Percentiles rank a stretch among this genome's conserved stretches.
Conservation (phyloP, 352 stramenopile species). For the Pythium utonaiense region DNA sequence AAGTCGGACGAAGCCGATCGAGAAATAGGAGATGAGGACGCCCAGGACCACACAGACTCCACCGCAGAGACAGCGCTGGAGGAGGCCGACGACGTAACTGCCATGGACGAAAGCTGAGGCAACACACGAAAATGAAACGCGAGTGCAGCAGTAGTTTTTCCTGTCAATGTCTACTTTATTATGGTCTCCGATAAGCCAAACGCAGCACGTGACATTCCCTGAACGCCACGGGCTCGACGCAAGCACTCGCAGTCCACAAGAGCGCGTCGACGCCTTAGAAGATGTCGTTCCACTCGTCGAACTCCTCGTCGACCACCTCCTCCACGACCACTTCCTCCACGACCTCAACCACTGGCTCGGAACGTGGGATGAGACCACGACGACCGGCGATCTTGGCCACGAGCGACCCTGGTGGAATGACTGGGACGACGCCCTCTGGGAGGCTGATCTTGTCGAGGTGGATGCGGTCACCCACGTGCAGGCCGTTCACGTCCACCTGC, state of each 20-base stretch:
- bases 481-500: slow-evolving; percentile 82
- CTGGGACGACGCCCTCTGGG: slow-evolving; percentile 70
- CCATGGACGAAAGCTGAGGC: slow-evolving; percentile 18
- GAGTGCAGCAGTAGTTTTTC: not conserved
- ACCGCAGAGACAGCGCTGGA: not conserved
- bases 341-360: slow-evolving; percentile 55
- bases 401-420: slow-evolving; percentile 55
- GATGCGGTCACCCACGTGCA: slow-evolving; percentile 84
- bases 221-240: not conserved
- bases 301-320: slow-evolving; percentile 72
- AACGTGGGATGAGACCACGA: slow-evolving; percentile 77
- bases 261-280: slow-evolving; percentile 44
- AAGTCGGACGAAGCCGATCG: not conserved
- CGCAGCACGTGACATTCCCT: not conserved
- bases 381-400: slow-evolving; percentile 85
- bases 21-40: slow-evolving; percentile 1
- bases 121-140: not conserved
- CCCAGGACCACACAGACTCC: slow-evolving; percentile 1
- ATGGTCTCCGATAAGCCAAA: not conserved
- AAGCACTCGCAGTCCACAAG: not conserved
- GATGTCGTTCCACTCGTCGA: slow-evolving; percentile 87
- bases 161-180: slow-evolving; percentile 28
- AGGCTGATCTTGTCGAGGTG: slow-evolving; percentile 73
- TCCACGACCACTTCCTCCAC: slow-evolving; percentile 66
- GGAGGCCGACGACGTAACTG: not conserved